phyloP scores from a whole-genome alignment of 768 basidiomycete genomes.

The Termitomyces sp. region DNA sequence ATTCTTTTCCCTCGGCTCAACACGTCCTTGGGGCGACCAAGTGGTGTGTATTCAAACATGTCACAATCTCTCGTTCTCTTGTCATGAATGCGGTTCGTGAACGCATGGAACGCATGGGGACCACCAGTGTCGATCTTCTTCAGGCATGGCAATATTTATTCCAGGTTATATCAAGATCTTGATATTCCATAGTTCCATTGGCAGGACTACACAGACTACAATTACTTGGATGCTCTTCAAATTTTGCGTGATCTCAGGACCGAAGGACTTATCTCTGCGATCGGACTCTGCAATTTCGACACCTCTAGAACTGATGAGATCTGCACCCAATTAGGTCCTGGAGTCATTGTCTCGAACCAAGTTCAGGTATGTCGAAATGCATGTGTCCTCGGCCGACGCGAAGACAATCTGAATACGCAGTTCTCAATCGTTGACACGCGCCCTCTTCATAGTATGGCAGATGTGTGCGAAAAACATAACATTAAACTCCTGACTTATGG shows the following conservation, averaged over 20 bases:
- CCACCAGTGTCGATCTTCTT: slow-evolving; percentile 57
- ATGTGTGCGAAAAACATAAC: slow-evolving; percentile 67
- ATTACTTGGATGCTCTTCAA: slow-evolving; percentile 38
- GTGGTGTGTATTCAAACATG: slow-evolving; percentile 73
- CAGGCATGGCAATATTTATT: slow-evolving; percentile 42
- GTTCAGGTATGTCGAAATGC: slow-evolving; percentile 51
- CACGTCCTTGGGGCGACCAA: slow-evolving; percentile 72
- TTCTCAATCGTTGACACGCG: slow-evolving; percentile 81
- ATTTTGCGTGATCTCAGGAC: slow-evolving; percentile 55
- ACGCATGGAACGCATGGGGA: slow-evolving; percentile 64
- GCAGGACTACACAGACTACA: slow-evolving; percentile 57
- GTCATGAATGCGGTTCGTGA: slow-evolving; percentile 65
- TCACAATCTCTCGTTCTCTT: slow-evolving; percentile 42
- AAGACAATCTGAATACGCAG: slow-evolving; percentile 28
- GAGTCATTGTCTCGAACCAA: slow-evolving; percentile 75
- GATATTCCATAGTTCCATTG: slow-evolving; percentile 60
- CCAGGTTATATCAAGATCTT: not conserved
- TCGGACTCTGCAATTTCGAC: slow-evolving; percentile 84
- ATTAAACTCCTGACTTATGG: slow-evolving; percentile 80
- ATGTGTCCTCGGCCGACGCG: not conserved
- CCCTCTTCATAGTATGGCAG: slow-evolving; percentile 70
- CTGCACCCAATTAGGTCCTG: slow-evolving; percentile 67
- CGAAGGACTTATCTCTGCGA: slow-evolving; percentile 53
- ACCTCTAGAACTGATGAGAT: slow-evolving; percentile 71
- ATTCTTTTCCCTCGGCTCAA: slow-evolving; percentile 32